Evolutionary conservation across 2,329 filamentous ascomycete species (phyloP).

Genomic region (Talaromyces marneffei): DNA sequence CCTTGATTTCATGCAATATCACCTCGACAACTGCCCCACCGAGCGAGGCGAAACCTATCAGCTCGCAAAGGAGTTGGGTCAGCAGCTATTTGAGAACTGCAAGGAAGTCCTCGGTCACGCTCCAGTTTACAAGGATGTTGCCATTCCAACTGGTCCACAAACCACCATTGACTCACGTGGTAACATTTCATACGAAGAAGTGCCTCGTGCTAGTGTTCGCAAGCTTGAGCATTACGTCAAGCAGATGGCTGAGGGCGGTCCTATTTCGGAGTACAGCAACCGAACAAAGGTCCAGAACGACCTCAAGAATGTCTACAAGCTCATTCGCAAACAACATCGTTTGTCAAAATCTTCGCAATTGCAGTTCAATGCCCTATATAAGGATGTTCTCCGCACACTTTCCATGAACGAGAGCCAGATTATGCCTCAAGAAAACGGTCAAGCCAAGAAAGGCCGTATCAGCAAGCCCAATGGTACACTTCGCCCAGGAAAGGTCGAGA

Average conservation of each 20-base stretch:
- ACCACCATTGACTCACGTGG: constrained; percentile 89
- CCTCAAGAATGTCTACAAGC: constrained; percentile 89
- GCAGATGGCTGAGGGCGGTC: constrained; percentile 97
- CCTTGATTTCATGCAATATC: constrained; percentile 98
- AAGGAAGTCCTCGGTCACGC: constrained; percentile 78
- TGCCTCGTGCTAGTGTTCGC: constrained; percentile 78
- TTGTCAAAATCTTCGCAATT: constrained; percentile 93
- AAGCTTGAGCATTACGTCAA: constrained; percentile 98
- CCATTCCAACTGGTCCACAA: constrained; percentile 81
- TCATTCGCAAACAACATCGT: constrained; percentile 97
- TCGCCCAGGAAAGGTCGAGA: constrained; percentile 87
- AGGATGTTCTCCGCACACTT: constrained; percentile 86
- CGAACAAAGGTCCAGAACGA: constrained; percentile 97
- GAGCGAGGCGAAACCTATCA: constrained; percentile 96
- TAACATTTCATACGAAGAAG: constrained; percentile 87
- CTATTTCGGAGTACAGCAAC: constrained; percentile 98
- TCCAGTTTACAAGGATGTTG: constrained; percentile 94
- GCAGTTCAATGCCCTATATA: constrained; percentile 92
- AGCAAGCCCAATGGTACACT: constrained; percentile 47
- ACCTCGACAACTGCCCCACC: constrained; percentile 97
- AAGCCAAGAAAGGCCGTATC: constrained; percentile 53
- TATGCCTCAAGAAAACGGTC: constrained; percentile 74
- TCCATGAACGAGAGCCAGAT: constrained; percentile 99
- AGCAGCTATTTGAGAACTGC: constrained; percentile 95
- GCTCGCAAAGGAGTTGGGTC: constrained; percentile 89